These are phyloP conservation scores for Syzygium aqueum DNA, from an alignment of 345 rosid species.

Conservation along the genomic window DNA sequence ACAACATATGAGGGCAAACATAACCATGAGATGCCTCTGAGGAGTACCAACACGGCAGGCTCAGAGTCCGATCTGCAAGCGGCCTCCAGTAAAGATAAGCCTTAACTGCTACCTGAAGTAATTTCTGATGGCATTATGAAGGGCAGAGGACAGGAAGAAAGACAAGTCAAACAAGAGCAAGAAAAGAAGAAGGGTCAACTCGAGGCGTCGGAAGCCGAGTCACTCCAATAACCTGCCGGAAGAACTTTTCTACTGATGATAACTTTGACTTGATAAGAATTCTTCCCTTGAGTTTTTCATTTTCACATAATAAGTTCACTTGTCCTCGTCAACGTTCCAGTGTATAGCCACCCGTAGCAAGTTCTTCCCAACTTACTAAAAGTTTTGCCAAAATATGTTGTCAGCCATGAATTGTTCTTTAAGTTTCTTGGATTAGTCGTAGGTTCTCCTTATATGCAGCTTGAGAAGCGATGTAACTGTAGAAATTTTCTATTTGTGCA, in stretches of 20 bases:
- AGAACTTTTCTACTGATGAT: neutral
- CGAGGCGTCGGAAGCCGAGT: neutral
- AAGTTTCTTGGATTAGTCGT: neutral
- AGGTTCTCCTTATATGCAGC: neutral
- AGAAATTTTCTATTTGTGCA: neutral
- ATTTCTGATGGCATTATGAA: neutral
- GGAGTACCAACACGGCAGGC: constrained; percentile 13
- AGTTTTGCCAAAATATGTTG: neutral
- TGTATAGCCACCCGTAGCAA: neutral
- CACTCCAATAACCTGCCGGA: neutral
- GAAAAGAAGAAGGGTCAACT: neutral
- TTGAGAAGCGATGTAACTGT: neutral
- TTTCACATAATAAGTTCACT: neutral
- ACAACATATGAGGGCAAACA: constrained; percentile 97
- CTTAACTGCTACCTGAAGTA: neutral
- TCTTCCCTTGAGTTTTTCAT: neutral
- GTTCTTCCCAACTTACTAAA: neutral
- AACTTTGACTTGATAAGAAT: neutral
- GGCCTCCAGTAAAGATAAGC: constrained; percentile 20
- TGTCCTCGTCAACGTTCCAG: neutral
- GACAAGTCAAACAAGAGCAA: neutral
- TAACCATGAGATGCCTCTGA: constrained; percentile 70
- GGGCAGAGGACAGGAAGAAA: neutral
- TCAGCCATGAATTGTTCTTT: neutral
- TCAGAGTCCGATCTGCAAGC: constrained; percentile 9